Conservation (phyloP, 768 basidiomycete genomes). For the Boletus rex-veris region DNA sequence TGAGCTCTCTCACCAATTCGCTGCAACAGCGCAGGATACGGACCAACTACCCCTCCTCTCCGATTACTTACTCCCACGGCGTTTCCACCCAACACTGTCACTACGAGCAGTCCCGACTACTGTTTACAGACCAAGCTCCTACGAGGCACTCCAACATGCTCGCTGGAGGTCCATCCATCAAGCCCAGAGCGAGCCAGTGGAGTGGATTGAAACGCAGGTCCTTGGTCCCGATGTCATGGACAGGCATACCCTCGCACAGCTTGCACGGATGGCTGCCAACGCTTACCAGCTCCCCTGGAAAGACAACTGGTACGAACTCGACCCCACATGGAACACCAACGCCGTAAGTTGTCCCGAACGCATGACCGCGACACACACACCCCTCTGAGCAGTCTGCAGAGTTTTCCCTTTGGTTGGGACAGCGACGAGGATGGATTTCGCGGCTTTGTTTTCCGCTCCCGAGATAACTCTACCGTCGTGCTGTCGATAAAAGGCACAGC, state of each 20-base stretch:
- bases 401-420: conserved; percentile 80
- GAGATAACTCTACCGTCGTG: conserved; percentile 77
- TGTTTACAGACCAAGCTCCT: conserved; percentile 58
- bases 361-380: not conserved
- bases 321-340: conserved; percentile 63
- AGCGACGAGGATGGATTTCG: conserved; percentile 70
- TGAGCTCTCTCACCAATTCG: conserved; percentile 19
- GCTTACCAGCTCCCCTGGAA: conserved; percentile 76
- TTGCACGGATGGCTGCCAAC: conserved; percentile 86
- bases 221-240: conserved; percentile 78
- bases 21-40: not conserved
- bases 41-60: conserved; percentile 3
- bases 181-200: conserved; percentile 47
- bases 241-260: conserved; percentile 70
- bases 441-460: conserved; percentile 82
- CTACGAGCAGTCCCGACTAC: conserved; percentile 47
- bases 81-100: conserved; percentile 13
- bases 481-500: conserved; percentile 92
- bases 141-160: conserved; percentile 47
- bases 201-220: conserved; percentile 68
- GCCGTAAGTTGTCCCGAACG: conserved; percentile 30
- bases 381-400: conserved; percentile 39
- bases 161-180: conserved; percentile 49
- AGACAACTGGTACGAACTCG: conserved; percentile 80
- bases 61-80: conserved; percentile 6